phyloP scores from a whole-genome alignment of 345 rosid genomes.

The Gynandropsis gynandra region DNA sequence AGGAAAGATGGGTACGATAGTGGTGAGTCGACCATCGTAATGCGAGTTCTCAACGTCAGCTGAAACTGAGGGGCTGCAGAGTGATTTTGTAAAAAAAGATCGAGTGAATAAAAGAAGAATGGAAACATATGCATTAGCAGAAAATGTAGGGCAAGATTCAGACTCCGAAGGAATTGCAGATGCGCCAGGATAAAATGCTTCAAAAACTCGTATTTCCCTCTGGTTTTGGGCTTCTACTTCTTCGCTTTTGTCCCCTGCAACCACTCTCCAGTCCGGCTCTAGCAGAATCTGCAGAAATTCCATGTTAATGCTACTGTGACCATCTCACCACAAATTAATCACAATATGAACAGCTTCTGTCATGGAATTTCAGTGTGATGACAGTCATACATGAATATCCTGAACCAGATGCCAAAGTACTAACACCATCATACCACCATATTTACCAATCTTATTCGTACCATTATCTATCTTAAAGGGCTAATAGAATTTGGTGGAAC shows the following conservation, averaged over 20 bases:
- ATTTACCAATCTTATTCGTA: too few species aligned
- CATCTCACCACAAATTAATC: constrained; percentile 10
- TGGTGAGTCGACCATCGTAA: constrained; percentile 39
- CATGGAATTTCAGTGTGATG: background rate
- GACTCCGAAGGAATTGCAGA: constrained; percentile 83
- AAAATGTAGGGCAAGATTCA: constrained; percentile 15
- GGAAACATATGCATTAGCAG: background rate
- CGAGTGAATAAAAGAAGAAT: constrained; percentile 2
- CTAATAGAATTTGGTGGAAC: too few species aligned
- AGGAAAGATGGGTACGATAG: constrained; percentile 61
- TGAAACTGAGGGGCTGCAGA: constrained; percentile 46
- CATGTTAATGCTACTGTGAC: constrained; percentile 18
- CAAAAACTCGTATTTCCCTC: constrained; percentile 44
- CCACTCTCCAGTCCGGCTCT: constrained; percentile 67
- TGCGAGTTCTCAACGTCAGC: constrained; percentile 24
- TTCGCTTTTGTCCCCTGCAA: constrained; percentile 81
- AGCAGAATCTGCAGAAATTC: constrained; percentile 46
- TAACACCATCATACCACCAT: background rate
- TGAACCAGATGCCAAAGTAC: background rate
- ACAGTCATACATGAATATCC: constrained; percentile 12
- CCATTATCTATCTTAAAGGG: too few species aligned
- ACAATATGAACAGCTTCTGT: constrained; percentile 4
- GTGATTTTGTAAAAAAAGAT: constrained; percentile 18
- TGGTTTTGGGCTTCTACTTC: constrained; percentile 48
- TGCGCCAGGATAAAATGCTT: constrained; percentile 91